These are phyloP conservation scores for Fusarium sp. DNA, from an alignment of 2,329 filamentous ascomycete genomes.

Conservation along the genomic window DNA sequence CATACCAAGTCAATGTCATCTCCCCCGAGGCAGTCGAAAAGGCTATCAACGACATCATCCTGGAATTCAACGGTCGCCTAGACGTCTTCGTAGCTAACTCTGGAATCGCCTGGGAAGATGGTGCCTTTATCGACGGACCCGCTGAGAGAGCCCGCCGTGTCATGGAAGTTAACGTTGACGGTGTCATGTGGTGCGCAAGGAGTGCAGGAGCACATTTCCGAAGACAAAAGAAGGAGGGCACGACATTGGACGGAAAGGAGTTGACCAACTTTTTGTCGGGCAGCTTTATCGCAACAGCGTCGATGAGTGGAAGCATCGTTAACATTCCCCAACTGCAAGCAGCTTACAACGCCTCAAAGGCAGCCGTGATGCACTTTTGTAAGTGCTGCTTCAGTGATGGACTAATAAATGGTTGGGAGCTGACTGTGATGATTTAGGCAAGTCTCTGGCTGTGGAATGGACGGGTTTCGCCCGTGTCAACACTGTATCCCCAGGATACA, in stretches of 20 bases:
- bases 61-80: constrained; percentile 81
- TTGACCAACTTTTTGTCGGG: constrained; percentile 74
- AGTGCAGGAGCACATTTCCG: constrained; percentile 79
- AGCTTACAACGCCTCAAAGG: constrained; percentile 82
- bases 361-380: constrained; percentile 73
- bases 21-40: constrained; percentile 66
- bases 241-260: constrained; percentile 72
- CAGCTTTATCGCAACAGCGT: constrained; percentile 84
- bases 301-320: constrained; percentile 83
- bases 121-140: constrained; percentile 75
- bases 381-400: constrained; percentile 45
- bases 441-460: constrained; percentile 83
- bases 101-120: constrained; percentile 81
- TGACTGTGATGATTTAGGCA: constrained; percentile 61
- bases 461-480: constrained; percentile 81
- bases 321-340: constrained; percentile 84
- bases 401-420: background rate
- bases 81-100: constrained; percentile 87
- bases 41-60: constrained; percentile 67
- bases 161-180: constrained; percentile 80
- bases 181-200: constrained; percentile 83
- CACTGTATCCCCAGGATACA: constrained; percentile 81
- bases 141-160: constrained; percentile 77
- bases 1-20: constrained; percentile 74
- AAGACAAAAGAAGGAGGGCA: constrained; percentile 78